Percentiles rank a stretch among this genome's conserved stretches.
These are phyloP conservation scores for Patellaria atrata DNA, from an alignment of 495 filamentous ascomycete genomes.

Conservation along the genomic window DNA sequence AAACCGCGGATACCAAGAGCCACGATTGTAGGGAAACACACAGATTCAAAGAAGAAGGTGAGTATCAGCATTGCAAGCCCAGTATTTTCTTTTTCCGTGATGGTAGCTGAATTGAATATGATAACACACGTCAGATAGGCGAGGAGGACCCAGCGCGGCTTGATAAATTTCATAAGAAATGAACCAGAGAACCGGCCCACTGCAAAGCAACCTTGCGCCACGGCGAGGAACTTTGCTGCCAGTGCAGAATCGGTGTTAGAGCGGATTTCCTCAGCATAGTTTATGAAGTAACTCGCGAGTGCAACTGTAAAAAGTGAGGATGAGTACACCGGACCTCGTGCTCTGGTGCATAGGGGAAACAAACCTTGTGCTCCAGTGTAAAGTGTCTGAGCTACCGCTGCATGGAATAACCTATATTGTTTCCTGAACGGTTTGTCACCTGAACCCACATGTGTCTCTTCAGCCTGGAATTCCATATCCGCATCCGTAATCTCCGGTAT, in stretches of 20 bases:
- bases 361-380: conserved; percentile 57
- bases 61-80: conserved; percentile 42
- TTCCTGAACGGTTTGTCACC: conserved; percentile 34
- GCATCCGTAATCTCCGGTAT: conserved; percentile 41
- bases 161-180: conserved; percentile 36
- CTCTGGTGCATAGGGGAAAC: too few species aligned
- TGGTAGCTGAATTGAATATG: conserved; percentile 23
- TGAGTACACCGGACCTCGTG: conserved; percentile 4
- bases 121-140: conserved; percentile 23
- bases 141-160: conserved; percentile 38
- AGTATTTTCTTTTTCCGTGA: conserved; percentile 26
- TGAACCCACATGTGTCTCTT: conserved; percentile 29
- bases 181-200: conserved; percentile 37
- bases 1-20: conserved; percentile 46
- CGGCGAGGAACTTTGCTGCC: conserved; percentile 40
- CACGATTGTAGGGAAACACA: conserved; percentile 50
- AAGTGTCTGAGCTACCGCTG: conserved; percentile 55
- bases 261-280: conserved; percentile 35
- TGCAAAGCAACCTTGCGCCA: conserved; percentile 42
- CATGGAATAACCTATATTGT: conserved; percentile 43
- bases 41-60: conserved; percentile 46
- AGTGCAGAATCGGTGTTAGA: conserved; percentile 23
- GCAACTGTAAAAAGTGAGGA: conserved; percentile 26
- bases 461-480: conserved; percentile 41
- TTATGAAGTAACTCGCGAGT: conserved; percentile 52